Percentiles rank a stretch among this genome's conserved stretches.
phyloP scores from a whole-genome alignment of 2,329 filamentous ascomycete species.

The Fusarium mexicanum region DNA sequence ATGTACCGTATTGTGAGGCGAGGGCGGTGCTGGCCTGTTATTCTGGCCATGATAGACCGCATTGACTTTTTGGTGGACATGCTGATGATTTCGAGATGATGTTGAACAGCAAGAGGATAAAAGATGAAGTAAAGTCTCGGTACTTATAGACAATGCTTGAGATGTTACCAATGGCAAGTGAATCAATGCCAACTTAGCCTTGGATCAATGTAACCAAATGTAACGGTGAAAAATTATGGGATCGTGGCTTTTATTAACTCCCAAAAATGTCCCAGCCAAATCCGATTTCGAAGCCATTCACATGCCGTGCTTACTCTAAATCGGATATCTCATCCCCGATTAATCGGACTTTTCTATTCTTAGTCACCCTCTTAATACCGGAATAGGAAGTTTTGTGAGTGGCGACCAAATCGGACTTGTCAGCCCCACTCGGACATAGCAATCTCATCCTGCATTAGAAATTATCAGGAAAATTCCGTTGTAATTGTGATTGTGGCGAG shows the following conservation, averaged over 20 bases:
- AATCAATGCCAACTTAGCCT: not conserved
- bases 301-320: not conserved
- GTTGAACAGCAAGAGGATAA: not conserved
- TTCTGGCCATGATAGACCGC: not conserved
- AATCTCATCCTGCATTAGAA: not conserved
- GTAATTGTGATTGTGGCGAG: not conserved
- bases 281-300: not conserved
- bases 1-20: not conserved
- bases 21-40: not conserved
- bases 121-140: not conserved
- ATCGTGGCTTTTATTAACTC: not conserved
- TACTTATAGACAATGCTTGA: not conserved
- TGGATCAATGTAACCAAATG: not conserved
- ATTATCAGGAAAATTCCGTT: not conserved
- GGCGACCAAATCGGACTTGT: not conserved
- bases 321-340: not conserved
- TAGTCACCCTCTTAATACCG: not conserved
- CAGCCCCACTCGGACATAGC: not conserved
- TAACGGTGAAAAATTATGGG: not conserved
- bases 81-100: not conserved
- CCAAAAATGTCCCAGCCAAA: not conserved
- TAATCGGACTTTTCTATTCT: not conserved
- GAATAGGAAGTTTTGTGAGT: not conserved
- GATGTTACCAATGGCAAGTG: not conserved
- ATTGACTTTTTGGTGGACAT: not conserved